Percentiles rank a stretch among this genome's conserved stretches.
Conservation (phyloP, 78 protist species). For the Chrysochromulina parva region DNA sequence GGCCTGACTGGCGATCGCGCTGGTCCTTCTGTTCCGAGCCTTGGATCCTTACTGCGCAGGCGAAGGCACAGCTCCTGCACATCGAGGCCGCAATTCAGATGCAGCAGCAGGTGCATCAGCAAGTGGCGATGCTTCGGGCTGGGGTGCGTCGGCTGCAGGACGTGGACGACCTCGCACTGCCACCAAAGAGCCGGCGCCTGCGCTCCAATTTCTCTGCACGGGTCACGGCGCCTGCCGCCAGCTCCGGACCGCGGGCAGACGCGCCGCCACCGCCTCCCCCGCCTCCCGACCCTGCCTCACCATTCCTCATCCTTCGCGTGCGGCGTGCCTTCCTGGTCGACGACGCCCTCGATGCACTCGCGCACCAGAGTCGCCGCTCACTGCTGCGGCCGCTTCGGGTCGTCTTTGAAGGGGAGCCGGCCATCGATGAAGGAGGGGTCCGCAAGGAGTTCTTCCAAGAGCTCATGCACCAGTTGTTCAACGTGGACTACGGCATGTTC, state of each 20-base stretch:
- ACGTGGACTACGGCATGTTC: constrained; percentile 5
- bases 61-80: background rate
- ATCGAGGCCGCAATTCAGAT: background rate
- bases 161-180: too few species aligned
- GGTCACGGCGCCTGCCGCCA: too few species aligned
- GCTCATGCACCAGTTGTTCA: constrained; percentile 27
- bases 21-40: background rate
- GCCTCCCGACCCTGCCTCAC: background rate
- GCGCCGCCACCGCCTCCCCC: too few species aligned
- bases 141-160: too few species aligned
- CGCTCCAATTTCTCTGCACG: too few species aligned
- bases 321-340: background rate
- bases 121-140: too few species aligned
- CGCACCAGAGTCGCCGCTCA: background rate
- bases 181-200: too few species aligned
- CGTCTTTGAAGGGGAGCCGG: constrained; percentile 45
- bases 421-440: constrained; percentile 52
- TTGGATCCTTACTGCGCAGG: background rate
- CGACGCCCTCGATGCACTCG: background rate
- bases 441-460: constrained; percentile 46
- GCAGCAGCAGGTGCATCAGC: too few species aligned
- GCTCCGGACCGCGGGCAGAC: too few species aligned
- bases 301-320: background rate
- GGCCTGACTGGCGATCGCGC: too few species aligned
- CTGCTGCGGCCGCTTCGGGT: constrained; percentile 2